These are phyloP conservation scores for Arctium minus DNA, from an alignment of 129 eudicot species.

Conservation along the genomic window DNA sequence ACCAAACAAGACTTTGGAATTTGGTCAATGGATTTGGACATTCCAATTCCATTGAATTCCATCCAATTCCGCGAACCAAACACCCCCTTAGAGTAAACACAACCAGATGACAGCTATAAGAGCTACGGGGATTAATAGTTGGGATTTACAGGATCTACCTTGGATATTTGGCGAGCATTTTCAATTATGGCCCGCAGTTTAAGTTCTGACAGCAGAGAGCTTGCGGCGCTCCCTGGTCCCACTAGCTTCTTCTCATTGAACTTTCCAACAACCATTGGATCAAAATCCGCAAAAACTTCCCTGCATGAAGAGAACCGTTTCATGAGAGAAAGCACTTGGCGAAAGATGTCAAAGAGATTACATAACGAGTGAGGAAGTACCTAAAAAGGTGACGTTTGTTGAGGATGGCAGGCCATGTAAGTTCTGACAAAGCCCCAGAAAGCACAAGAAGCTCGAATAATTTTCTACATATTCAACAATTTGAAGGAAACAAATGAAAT, in stretches of 20 bases:
- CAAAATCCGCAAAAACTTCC: constrained; percentile 54
- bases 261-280: constrained; percentile 33
- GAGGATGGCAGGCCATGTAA: constrained; percentile 60
- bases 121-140: neutral
- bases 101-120: constrained; percentile 10
- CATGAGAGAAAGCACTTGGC: constrained; percentile 7
- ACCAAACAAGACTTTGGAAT: no score
- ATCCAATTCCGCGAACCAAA: no score
- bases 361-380: constrained; percentile 4
- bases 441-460: constrained; percentile 59
- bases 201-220: constrained; percentile 48
- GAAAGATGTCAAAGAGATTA: constrained; percentile 9
- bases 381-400: constrained; percentile 50
- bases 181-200: constrained; percentile 55
- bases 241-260: constrained; percentile 42
- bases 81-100: neutral
- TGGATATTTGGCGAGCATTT: constrained; percentile 58
- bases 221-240: constrained; percentile 42
- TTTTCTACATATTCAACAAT: constrained; percentile 30
- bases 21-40: no score
- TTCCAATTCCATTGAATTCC: no score
- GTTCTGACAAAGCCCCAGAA: constrained; percentile 57
- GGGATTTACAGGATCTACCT: constrained; percentile 37
- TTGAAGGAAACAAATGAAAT: neutral
- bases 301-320: constrained; percentile 24